These are phyloP conservation scores for Perkinsus marinus DNA, from an alignment of 169 alveolate species.

Conservation along the genomic window DNA sequence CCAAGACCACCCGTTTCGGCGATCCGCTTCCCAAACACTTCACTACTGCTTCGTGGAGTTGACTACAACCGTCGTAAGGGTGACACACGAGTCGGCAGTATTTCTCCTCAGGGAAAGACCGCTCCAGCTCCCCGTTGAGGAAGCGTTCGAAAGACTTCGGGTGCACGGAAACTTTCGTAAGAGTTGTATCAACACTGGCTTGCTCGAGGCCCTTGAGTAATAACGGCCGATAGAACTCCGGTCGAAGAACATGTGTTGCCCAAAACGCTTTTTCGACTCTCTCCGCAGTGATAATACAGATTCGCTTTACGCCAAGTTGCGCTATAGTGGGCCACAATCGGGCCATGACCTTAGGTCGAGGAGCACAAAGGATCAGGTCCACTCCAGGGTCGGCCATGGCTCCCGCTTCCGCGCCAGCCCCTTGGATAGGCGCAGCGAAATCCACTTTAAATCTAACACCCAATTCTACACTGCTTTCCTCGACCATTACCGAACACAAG, in stretches of 20 bases:
- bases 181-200: not conserved
- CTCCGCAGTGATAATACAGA: not conserved
- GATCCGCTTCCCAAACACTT: not conserved
- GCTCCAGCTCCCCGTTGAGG: not conserved
- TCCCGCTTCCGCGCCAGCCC: not conserved
- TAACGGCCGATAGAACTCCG: not conserved
- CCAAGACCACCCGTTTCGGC: not conserved
- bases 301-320: not conserved
- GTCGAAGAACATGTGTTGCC: not conserved
- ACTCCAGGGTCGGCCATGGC: not conserved
- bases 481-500: not conserved
- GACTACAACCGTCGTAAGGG: not conserved
- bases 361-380: not conserved
- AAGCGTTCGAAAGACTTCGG: not conserved
- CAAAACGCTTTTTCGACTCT: not conserved
- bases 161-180: not conserved
- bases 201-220: not conserved
- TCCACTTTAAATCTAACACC: not conserved
- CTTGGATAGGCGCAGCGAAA: not conserved
- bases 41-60: not conserved
- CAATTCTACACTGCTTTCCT: not conserved
- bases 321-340: not conserved
- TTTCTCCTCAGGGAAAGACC: not conserved
- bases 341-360: not conserved
- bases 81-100: not conserved